phyloP scores from a whole-genome alignment of 768 basidiomycete species.

The Asterophora lycoperdoides region DNA sequence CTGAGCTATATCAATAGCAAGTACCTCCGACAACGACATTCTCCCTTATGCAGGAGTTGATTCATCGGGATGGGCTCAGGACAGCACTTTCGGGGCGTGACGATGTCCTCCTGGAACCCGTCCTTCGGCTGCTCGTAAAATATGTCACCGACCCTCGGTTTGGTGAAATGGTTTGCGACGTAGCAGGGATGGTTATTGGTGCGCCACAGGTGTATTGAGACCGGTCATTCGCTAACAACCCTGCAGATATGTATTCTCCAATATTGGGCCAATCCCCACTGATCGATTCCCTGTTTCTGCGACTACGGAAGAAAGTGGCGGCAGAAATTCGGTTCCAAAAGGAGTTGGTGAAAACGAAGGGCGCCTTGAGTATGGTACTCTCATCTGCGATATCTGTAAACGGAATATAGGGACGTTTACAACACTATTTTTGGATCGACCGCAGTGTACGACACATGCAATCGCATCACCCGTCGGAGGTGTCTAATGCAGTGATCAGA shows the following conservation, averaged over 20 bases:
- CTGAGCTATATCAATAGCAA: conserved; percentile 41
- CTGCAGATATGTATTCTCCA: conserved; percentile 82
- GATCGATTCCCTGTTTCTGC: conserved; percentile 81
- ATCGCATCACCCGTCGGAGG: conserved; percentile 14
- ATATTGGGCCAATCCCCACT: conserved; percentile 93
- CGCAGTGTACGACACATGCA: background rate
- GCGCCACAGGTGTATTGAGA: conserved; percentile 21
- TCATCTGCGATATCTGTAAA: conserved; percentile 41
- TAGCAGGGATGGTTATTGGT: conserved; percentile 83
- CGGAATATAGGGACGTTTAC: conserved; percentile 8
- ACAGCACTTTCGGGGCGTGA: conserved; percentile 87
- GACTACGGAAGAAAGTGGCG: conserved; percentile 77
- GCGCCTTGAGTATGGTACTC: conserved; percentile 89
- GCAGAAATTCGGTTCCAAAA: conserved; percentile 86
- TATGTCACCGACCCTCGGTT: conserved; percentile 89
- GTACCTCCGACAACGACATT: conserved; percentile 84
- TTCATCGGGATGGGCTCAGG: conserved; percentile 85
- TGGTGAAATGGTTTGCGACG: conserved; percentile 82
- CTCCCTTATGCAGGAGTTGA: conserved; percentile 87
- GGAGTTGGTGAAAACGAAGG: conserved; percentile 77
- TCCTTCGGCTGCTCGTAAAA: conserved; percentile 81
- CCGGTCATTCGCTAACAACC: conserved; percentile 8
- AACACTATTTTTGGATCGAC: conserved; percentile 1
- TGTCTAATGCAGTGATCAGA: conserved; percentile 58
- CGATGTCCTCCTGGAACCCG: conserved; percentile 88